phyloP scores from a whole-genome alignment of 2,329 filamentous ascomycete species.

The Pseudocercospora ulei region DNA sequence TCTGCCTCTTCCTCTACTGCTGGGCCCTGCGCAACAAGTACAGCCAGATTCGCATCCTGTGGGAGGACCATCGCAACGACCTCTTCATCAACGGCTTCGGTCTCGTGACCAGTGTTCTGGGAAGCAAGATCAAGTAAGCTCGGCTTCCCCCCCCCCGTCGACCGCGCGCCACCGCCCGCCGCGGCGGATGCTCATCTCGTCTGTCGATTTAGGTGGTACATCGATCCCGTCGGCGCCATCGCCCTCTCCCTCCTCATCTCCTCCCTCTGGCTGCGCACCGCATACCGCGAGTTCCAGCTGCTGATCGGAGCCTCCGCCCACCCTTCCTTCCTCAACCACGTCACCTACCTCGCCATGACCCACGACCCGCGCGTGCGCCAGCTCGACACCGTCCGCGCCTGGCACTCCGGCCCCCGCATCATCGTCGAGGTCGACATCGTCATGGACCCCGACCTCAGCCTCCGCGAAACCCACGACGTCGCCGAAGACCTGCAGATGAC shows the following conservation, averaged over 20 bases:
- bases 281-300: constrained; percentile 79
- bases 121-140: constrained; percentile 57
- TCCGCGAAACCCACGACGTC: constrained; percentile 78
- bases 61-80: constrained; percentile 96
- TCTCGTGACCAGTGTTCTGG: constrained; percentile 83
- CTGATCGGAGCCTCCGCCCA: constrained; percentile 82
- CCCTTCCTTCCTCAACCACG: constrained; percentile 77
- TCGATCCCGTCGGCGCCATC: constrained; percentile 87
- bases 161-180: not conserved
- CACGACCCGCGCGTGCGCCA: constrained; percentile 71
- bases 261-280: constrained; percentile 70
- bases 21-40: constrained; percentile 85
- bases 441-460: constrained; percentile 65
- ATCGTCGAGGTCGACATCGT: constrained; percentile 96
- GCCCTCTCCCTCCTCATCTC: constrained; percentile 70
- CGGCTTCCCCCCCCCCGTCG: not conserved
- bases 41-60: constrained; percentile 81
- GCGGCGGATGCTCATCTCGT: no score
- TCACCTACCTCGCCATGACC: constrained; percentile 90
- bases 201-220: constrained; percentile 58
- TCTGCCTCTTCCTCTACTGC: constrained; percentile 79
- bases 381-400: constrained; percentile 91
- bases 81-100: constrained; percentile 86
- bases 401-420: constrained; percentile 77
- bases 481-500: constrained; percentile 92